Evolutionary conservation across 1,284 basidiomycete genomes (phyloP).

Genomic region (Peniophora sp.): DNA sequence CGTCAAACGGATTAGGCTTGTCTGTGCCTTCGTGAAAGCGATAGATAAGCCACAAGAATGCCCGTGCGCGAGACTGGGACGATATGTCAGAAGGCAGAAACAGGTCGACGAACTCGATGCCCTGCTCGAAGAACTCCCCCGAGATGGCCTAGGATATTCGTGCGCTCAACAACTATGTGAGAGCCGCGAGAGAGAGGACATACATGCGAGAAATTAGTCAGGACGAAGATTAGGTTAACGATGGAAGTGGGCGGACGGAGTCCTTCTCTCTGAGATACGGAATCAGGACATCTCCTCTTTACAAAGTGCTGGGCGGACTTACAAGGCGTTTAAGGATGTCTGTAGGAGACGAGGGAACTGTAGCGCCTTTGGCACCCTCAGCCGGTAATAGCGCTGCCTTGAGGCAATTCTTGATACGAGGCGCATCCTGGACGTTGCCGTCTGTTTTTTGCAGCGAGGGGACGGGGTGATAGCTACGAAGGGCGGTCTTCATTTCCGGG

Average conservation of each 20-base stretch:
- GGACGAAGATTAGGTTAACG: constrained; percentile 71
- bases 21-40: constrained; percentile 38
- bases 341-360: constrained; percentile 58
- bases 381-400: constrained; percentile 71
- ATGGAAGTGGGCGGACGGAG: constrained; percentile 70
- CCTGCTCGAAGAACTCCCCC: constrained; percentile 64
- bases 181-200: constrained; percentile 17
- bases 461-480: constrained; percentile 66
- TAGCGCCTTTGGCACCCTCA: constrained; percentile 49
- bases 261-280: constrained; percentile 37
- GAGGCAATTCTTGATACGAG: constrained; percentile 64
- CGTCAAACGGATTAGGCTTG: constrained; percentile 33
- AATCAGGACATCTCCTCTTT: neutral
- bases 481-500: constrained; percentile 62
- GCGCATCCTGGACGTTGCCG: constrained; percentile 63
- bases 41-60: constrained; percentile 53
- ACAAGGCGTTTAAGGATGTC: constrained; percentile 62
- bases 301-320: constrained; percentile 16
- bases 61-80: constrained; percentile 62
- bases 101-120: constrained; percentile 72
- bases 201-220: constrained; percentile 63
- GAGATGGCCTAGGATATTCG: constrained; percentile 50
- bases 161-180: neutral
- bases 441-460: constrained; percentile 60
- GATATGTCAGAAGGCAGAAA: constrained; percentile 70